These are phyloP conservation scores for Esteya vermicola DNA, from an alignment of 2,329 filamentous ascomycete genomes.

Conservation along the genomic window DNA sequence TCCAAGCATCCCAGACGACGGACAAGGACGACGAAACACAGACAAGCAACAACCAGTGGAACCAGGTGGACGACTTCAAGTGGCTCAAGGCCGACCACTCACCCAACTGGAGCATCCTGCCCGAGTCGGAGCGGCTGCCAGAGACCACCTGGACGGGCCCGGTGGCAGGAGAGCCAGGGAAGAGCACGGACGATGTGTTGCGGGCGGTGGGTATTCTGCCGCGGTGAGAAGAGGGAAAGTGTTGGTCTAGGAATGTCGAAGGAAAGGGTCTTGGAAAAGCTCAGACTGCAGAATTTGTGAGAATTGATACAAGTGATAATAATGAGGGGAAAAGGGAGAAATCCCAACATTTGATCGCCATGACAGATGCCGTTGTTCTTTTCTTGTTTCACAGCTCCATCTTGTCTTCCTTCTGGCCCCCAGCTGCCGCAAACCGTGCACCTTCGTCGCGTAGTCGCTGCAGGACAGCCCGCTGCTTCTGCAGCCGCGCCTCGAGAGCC, in stretches of 20 bases:
- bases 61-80: slow-evolving; percentile 92
- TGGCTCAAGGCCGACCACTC: slow-evolving; percentile 80
- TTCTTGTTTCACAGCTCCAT: slow-evolving; percentile 22
- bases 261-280: not conserved
- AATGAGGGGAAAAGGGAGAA: too few species aligned
- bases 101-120: slow-evolving; percentile 72
- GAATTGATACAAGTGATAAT: too few species aligned
- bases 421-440: slow-evolving; percentile 21
- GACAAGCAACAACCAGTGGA: slow-evolving; percentile 54
- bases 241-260: not conserved
- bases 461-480: slow-evolving; percentile 45
- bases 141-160: slow-evolving; percentile 55
- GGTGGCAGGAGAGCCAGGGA: slow-evolving; percentile 47
- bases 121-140: slow-evolving; percentile 41
- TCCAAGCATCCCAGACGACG: too few species aligned
- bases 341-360: too few species aligned
- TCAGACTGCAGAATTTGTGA: not conserved
- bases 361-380: not conserved
- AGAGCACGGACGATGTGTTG: slow-evolving; percentile 52
- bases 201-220: slow-evolving; percentile 34
- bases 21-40: slow-evolving; percentile 18
- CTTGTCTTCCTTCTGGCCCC: slow-evolving; percentile 13
- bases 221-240: slow-evolving; percentile 4
- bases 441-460: slow-evolving; percentile 37
- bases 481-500: slow-evolving; percentile 49